Evolutionary conservation across 179 eudicot genomes (phyloP), one percentile per base, ranked within the genome.

Genomic region (Drosera spatulata): DNA sequence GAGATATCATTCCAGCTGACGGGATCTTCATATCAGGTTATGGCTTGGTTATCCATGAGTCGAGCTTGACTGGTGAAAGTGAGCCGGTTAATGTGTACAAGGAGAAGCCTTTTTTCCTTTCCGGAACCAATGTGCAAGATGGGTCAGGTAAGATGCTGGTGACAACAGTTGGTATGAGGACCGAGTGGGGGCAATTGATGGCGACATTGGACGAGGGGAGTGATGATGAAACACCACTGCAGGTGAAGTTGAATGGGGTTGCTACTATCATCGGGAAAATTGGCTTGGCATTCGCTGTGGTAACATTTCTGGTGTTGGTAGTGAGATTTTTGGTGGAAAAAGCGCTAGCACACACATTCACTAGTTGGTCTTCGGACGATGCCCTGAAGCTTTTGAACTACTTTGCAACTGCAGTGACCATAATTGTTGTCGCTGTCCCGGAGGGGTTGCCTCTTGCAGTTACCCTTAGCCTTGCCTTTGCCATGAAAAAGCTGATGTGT

Each of bases 181-280:
- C 96, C 39, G 97, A 91, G 80, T 91, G 96, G 96, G 97, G 97
- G 68, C 81, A 84, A 62, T 60, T 91, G 64, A 91, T 91, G 97
- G 97, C 83, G 75, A 85, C 96, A 52, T 71, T 91, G 6, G 80
- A 73, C 62, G 91, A 88, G 54, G 91, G 79, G 1, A 88, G 95
- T 42, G 88, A 85, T 58, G 87, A 90, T 73, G 97, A 90, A 80
- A 90, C 97, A 45, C 97, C 97, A 22, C 67, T 90, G 71, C 97
- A 90, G 75, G 97, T 87, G 72, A 90, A 90, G 77, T 71, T 90
- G 59, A 90, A 90, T 50, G 95, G 96, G 53, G 97, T 91, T 66
- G 96, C 97, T n/a, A 91, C 97, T 15, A 65, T 88, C 43, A 91
- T 91, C 66, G 97, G 97, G 9, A 83, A 88, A 55, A 85, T 91